phyloP scores from a whole-genome alignment of 352 stramenopile genomes.

The Vaucheria bursata region DNA sequence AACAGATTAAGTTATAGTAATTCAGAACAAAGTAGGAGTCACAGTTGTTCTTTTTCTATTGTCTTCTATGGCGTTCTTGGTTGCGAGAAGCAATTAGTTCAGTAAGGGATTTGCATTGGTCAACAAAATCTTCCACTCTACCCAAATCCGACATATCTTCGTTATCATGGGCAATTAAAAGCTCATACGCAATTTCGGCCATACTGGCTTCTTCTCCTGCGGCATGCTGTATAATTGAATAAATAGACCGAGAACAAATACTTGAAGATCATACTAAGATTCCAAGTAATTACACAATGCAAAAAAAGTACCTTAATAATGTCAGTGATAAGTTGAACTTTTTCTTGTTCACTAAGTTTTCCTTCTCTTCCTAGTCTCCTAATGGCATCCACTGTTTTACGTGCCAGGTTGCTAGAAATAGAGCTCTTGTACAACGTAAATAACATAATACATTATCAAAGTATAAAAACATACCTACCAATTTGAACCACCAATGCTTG shows the following conservation, averaged over 20 bases:
- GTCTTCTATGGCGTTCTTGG: not conserved
- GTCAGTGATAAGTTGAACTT: conserved; percentile 36
- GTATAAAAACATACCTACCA: no score
- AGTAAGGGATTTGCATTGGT: conserved; percentile 38
- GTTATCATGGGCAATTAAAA: conserved; percentile 38
- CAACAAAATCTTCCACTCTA: conserved; percentile 37
- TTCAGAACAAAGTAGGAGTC: no score
- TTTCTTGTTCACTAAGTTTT: conserved; percentile 12
- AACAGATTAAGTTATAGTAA: no score
- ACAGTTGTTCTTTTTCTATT: no score
- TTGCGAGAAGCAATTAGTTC: not conserved
- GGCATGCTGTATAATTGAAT: conserved; percentile 30
- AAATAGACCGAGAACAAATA: no score
- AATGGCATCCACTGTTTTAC: conserved; percentile 17
- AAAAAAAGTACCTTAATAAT: conserved; percentile 15
- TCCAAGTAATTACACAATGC: not conserved
- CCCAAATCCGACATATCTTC: conserved; percentile 28
- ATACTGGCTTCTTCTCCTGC: conserved; percentile 27
- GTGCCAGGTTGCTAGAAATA: conserved; percentile 1
- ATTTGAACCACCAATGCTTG: no score
- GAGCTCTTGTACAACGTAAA: no score
- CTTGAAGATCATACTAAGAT: no score
- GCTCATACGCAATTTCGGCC: conserved; percentile 44
- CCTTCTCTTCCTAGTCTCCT: conserved; percentile 18
- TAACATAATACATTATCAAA: no score